Percentiles rank a stretch among this genome's conserved stretches.
Evolutionary conservation across 106 monocot species (phyloP).

Genomic region (Narthecium ossifragum): DNA sequence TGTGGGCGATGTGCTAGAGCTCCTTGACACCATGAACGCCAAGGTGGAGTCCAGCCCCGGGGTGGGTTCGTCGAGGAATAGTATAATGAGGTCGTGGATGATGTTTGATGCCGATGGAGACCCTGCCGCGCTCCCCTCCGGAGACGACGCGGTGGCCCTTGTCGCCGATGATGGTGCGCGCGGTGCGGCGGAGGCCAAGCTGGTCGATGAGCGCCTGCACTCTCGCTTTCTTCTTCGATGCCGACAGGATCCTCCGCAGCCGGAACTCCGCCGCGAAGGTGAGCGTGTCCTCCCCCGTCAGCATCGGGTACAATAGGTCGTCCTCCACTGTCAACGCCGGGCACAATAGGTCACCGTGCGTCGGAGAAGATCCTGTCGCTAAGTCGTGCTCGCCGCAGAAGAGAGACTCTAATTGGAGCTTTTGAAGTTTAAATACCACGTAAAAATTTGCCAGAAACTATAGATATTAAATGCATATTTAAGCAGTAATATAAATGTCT

Average conservation of each 20-base stretch:
- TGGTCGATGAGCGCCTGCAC: constrained; percentile 68
- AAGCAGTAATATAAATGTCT: too few relatives aligned
- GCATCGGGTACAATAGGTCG: constrained; percentile 79
- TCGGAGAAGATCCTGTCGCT: too few relatives aligned
- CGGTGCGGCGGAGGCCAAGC: constrained; percentile 53
- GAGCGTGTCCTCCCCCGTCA: constrained; percentile 83
- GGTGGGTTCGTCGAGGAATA: constrained; percentile 95
- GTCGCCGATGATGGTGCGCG: constrained; percentile 72
- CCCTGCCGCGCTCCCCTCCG: constrained; percentile 73
- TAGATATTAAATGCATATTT: too few relatives aligned
- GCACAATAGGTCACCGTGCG: too few relatives aligned
- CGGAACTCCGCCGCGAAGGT: constrained; percentile 84
- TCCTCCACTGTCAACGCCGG: constrained; percentile 81
- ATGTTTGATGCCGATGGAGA: constrained; percentile 90
- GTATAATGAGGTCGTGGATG: constrained; percentile 85
- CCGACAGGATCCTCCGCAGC: constrained; percentile 50
- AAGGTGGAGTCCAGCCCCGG: constrained; percentile 93
- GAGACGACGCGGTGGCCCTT: constrained; percentile 81
- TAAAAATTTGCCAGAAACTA: too few relatives aligned
- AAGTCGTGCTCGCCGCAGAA: too few relatives aligned
- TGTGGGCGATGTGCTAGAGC: constrained; percentile 73
- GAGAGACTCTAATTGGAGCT: too few relatives aligned
- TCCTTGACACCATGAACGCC: constrained; percentile 91
- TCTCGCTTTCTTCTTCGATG: constrained; percentile 47
- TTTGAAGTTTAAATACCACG: too few relatives aligned